Percentiles rank a stretch among this genome's conserved stretches.
Evolutionary conservation across 345 rosid species (phyloP).

Genomic region (Sonneratia alba): DNA sequence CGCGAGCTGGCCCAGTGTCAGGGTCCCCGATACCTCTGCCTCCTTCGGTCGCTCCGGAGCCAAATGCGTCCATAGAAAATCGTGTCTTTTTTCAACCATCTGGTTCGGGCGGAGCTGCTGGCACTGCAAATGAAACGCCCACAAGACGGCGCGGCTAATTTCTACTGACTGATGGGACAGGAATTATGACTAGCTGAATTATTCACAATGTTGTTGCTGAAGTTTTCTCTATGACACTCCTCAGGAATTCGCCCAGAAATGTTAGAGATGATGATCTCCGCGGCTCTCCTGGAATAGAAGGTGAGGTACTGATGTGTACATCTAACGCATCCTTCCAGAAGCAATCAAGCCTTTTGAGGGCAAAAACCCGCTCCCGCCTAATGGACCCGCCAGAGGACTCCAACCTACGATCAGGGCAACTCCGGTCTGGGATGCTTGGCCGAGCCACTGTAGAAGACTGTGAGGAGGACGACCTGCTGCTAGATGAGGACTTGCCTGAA

Average conservation of each 20-base stretch:
- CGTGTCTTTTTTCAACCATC: neutral
- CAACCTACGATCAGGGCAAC: constrained; percentile 28
- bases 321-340: constrained; percentile 33
- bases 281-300: neutral
- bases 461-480: constrained; percentile 67
- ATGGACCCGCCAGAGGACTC: constrained; percentile 43
- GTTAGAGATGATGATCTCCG: constrained; percentile 7
- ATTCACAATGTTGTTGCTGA: neutral
- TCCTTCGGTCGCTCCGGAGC: constrained; percentile 12
- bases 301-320: constrained; percentile 46
- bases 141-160: neutral
- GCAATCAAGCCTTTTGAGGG: constrained; percentile 19
- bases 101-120: neutral
- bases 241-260: constrained; percentile 4
- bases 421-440: constrained; percentile 41
- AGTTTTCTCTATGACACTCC: neutral
- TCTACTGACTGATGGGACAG: neutral
- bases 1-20: neutral
- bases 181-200: neutral
- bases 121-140: neutral
- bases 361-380: constrained; percentile 53
- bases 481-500: constrained; percentile 71
- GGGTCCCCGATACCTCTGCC: neutral
- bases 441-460: constrained; percentile 40
- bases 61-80: constrained; percentile 22